Percentiles rank a stretch among this genome's conserved stretches.
phyloP scores from a whole-genome alignment of 2,329 filamentous ascomycete species.

The Arthrobotrys sphaeroides region DNA sequence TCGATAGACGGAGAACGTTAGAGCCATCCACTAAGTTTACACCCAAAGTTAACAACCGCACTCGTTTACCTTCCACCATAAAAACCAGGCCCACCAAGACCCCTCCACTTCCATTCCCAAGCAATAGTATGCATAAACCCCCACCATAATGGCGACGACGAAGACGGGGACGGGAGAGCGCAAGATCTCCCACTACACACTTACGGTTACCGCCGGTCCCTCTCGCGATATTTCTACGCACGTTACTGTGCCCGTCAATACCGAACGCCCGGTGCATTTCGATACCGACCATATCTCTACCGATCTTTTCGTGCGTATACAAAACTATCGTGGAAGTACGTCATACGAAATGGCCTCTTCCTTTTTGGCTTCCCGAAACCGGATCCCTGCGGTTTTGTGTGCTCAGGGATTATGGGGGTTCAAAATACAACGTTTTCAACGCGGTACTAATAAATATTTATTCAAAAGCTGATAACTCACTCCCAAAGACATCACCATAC shows the following conservation, averaged over 20 bases:
- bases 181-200: slow-evolving; percentile 31
- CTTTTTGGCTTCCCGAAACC: background rate
- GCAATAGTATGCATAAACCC: no score
- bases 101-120: no score
- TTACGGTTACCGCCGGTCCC: slow-evolving; percentile 46
- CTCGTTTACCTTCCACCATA: no score
- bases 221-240: slow-evolving; percentile 40
- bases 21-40: no score
- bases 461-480: background rate
- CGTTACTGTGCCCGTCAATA: slow-evolving; percentile 43
- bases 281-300: slow-evolving; percentile 40
- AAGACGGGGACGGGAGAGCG: no score
- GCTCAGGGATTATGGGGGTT: background rate
- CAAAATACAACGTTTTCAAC: slow-evolving; percentile 5
- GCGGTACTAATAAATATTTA: background rate
- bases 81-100: no score
- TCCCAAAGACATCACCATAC: slow-evolving; percentile 37
- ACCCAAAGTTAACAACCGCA: no score
- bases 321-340: slow-evolving; percentile 35
- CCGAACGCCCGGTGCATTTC: slow-evolving; percentile 30
- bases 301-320: slow-evolving; percentile 31
- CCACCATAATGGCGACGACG: no score
- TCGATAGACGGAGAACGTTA: no score
- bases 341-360: background rate
- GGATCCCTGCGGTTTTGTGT: background rate